phyloP scores from a whole-genome alignment of 192 early-diverging fungal genomes.

The Backusella parvicylindrica region DNA sequence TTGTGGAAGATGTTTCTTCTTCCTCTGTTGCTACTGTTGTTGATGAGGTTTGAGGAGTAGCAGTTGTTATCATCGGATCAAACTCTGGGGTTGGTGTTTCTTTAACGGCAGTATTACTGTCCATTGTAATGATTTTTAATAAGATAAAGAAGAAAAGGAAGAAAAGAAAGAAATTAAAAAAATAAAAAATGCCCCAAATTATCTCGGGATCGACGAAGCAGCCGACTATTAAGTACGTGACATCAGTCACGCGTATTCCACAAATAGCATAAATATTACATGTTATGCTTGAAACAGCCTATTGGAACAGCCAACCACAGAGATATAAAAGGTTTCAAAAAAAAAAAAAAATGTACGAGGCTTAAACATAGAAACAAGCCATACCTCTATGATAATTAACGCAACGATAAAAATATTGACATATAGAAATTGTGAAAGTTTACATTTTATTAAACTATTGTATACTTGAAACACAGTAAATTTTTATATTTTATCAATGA shows the following conservation, averaged over 20 bases:
- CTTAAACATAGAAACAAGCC: neutral
- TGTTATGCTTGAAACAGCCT: neutral
- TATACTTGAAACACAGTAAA: no score
- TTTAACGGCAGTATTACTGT: neutral
- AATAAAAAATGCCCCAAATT: neutral
- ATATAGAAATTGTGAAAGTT: no score
- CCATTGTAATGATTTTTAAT: neutral
- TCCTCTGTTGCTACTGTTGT: neutral
- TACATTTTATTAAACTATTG: no score
- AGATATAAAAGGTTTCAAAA: neutral
- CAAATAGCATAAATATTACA: neutral
- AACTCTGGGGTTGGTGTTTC: neutral
- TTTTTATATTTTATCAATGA: no score
- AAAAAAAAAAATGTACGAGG: neutral
- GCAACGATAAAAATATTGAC: no score
- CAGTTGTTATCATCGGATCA: neutral
- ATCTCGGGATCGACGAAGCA: constrained; percentile 1
- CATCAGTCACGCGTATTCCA: constrained; percentile 4
- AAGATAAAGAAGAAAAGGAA: neutral
- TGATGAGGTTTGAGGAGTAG: neutral
- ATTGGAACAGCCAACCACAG: neutral
- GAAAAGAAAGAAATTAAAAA: neutral
- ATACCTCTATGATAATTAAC: neutral
- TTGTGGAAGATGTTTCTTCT: neutral
- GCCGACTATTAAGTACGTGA: neutral